Evolutionary conservation across 495 filamentous ascomycete species (phyloP).

Genomic region (Penicillium argentinense): DNA sequence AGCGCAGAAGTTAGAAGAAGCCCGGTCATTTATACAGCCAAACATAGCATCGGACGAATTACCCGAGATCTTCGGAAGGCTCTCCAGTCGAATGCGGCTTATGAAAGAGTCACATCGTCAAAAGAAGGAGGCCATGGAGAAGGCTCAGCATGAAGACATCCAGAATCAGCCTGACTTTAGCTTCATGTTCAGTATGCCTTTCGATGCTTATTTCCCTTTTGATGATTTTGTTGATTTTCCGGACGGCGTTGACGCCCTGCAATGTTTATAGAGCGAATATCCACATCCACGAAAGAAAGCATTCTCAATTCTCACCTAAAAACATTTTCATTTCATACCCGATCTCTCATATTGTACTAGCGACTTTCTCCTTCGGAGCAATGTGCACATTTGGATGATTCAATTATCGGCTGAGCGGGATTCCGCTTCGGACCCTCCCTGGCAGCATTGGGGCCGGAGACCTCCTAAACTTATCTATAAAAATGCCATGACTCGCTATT

Average conservation of each 20-base stretch:
- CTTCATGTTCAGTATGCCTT: slow-evolving; percentile 13
- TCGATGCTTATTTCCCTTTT: slow-evolving; percentile 16
- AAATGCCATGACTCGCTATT: too few relatives aligned
- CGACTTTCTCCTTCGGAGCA: too few relatives aligned
- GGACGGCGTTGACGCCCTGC: neutral
- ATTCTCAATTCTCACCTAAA: too few relatives aligned
- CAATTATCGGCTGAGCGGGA: too few relatives aligned
- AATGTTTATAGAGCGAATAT: neutral
- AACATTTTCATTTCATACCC: too few relatives aligned
- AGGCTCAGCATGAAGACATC: neutral
- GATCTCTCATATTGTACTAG: too few relatives aligned
- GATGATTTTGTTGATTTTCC: slow-evolving; percentile 5
- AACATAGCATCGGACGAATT: neutral
- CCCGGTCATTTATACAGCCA: neutral
- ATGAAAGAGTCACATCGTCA: slow-evolving; percentile 20
- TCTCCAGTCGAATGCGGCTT: slow-evolving; percentile 5
- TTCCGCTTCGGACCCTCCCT: too few relatives aligned
- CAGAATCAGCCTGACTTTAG: slow-evolving; percentile 7
- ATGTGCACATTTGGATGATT: too few relatives aligned
- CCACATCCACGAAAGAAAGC: too few relatives aligned
- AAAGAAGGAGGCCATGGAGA: slow-evolving; percentile 10
- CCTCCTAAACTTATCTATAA: too few relatives aligned
- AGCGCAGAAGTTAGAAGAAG: slow-evolving; percentile 12
- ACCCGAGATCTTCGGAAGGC: slow-evolving; percentile 18
- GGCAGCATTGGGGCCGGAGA: too few relatives aligned